Conservation (phyloP, 1,284 basidiomycete species). For the Nidula niveotomentosa region DNA sequence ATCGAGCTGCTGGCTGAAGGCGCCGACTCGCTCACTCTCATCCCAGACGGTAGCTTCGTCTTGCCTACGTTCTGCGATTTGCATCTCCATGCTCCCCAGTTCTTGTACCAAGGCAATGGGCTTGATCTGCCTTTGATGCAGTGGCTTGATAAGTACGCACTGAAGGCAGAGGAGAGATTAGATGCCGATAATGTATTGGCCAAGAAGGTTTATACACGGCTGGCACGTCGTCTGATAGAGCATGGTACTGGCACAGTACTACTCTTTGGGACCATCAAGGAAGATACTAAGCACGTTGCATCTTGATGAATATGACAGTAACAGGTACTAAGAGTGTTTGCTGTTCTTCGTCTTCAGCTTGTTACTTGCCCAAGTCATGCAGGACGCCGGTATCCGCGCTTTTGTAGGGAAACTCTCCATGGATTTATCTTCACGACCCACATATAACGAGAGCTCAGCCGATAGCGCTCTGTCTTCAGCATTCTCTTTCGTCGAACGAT, state of each 20-base stretch:
- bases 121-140: slow-evolving; percentile 82
- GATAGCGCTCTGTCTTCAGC: slow-evolving; percentile 50
- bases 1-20: slow-evolving; percentile 20
- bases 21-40: slow-evolving; percentile 16
- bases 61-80: slow-evolving; percentile 79
- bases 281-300: slow-evolving; percentile 69
- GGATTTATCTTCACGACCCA: slow-evolving; percentile 73
- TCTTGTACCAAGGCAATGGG: slow-evolving; percentile 82
- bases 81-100: slow-evolving; percentile 86
- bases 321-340: background rate
- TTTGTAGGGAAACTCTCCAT: slow-evolving; percentile 86
- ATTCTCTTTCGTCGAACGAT: slow-evolving; percentile 52
- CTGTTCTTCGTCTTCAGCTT: slow-evolving; percentile 40
- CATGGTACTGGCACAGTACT: slow-evolving; percentile 76
- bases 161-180: slow-evolving; percentile 74
- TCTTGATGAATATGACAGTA: slow-evolving; percentile 1
- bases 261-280: slow-evolving; percentile 80
- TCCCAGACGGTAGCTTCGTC: slow-evolving; percentile 63
- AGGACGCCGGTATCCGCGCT: slow-evolving; percentile 67
- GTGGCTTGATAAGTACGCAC: slow-evolving; percentile 80
- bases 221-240: slow-evolving; percentile 63
- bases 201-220: slow-evolving; percentile 59
- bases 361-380: slow-evolving; percentile 74
- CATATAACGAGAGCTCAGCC: slow-evolving; percentile 67
- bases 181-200: slow-evolving; percentile 65